A percentile compares a stretch with the other conserved stretches of the same genome.
Conservation (phyloP, 2,329 filamentous ascomycete genomes). For the Helminthosporium solani region DNA sequence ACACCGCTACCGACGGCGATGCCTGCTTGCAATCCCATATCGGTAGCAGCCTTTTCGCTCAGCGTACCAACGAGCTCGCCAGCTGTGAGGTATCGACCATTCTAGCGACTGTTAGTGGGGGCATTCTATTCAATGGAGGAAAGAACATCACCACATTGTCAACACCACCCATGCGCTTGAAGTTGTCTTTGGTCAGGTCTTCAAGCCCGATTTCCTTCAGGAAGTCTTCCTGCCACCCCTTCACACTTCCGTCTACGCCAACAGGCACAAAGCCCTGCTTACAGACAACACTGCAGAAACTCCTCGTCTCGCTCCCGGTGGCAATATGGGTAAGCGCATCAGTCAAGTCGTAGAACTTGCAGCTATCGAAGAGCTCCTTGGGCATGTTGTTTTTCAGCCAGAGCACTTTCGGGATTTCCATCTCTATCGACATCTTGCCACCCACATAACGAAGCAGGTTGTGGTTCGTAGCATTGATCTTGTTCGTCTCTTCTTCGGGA, state of each 20-base stretch:
- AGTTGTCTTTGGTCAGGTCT: constrained; percentile 81
- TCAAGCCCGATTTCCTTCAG: constrained; percentile 81
- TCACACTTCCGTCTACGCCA: constrained; percentile 95
- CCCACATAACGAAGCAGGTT: constrained; percentile 94
- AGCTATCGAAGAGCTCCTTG: constrained; percentile 80
- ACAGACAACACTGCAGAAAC: constrained; percentile 94
- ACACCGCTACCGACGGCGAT: constrained; percentile 95
- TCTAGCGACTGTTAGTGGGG: constrained; percentile 59
- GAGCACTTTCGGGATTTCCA: constrained; percentile 97
- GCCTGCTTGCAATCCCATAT: constrained; percentile 81
- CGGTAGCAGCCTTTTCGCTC: constrained; percentile 76
- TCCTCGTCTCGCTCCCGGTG: constrained; percentile 86
- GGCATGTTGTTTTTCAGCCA: constrained; percentile 99
- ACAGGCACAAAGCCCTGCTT: constrained; percentile 97
- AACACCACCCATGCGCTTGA: constrained; percentile 90
- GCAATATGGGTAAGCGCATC: constrained; percentile 94
- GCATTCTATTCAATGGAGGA: constrained; percentile 15
- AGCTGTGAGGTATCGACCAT: constrained; percentile 85
- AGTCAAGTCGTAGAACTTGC: constrained; percentile 95
- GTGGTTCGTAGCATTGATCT: constrained; percentile 90
- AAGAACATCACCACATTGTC: constrained; percentile 80
- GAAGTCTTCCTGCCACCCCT: constrained; percentile 98
- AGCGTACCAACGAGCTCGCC: constrained; percentile 86
- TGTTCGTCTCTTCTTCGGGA: constrained; percentile 83
- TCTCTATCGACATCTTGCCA: constrained; percentile 98